These are phyloP conservation scores for Tylopilus felleus DNA, from an alignment of 768 basidiomycete species.

Conservation along the genomic window DNA sequence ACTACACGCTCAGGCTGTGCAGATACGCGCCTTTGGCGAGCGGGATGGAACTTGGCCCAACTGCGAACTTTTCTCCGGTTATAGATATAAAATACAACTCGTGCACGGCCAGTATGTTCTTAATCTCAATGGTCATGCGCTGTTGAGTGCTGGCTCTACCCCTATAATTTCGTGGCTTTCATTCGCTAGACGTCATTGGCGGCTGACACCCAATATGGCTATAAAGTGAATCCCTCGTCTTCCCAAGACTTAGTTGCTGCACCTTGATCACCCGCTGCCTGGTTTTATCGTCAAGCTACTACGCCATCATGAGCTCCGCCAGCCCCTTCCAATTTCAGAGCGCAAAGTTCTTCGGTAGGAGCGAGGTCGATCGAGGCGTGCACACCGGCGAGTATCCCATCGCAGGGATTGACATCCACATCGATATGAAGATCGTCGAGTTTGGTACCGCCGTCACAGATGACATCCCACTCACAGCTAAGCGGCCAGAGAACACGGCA, in stretches of 20 bases:
- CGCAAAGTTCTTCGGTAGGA: neutral
- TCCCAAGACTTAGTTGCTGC: neutral
- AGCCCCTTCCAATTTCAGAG: neutral
- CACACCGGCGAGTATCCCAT: neutral
- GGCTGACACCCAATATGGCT: conserved; percentile 7
- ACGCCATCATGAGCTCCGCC: neutral
- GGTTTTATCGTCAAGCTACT: neutral
- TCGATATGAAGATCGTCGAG: neutral
- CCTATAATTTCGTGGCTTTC: too few species aligned
- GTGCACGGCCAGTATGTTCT: too few species aligned
- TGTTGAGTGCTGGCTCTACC: too few species aligned
- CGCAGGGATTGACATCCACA: neutral
- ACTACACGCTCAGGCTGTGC: too few species aligned
- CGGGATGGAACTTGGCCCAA: too few species aligned
- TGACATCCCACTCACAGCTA: neutral
- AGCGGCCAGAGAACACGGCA: neutral
- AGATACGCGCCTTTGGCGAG: too few species aligned
- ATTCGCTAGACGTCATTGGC: neutral
- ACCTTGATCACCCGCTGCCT: neutral
- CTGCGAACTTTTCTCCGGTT: too few species aligned
- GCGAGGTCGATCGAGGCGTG: neutral
- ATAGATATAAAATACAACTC: too few species aligned
- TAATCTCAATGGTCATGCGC: too few species aligned
- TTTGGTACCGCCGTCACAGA: neutral
- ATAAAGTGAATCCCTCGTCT: neutral